Evolutionary conservation across 2,329 filamentous ascomycete species (phyloP).

Genomic region (Curvularia eragrostidis): DNA sequence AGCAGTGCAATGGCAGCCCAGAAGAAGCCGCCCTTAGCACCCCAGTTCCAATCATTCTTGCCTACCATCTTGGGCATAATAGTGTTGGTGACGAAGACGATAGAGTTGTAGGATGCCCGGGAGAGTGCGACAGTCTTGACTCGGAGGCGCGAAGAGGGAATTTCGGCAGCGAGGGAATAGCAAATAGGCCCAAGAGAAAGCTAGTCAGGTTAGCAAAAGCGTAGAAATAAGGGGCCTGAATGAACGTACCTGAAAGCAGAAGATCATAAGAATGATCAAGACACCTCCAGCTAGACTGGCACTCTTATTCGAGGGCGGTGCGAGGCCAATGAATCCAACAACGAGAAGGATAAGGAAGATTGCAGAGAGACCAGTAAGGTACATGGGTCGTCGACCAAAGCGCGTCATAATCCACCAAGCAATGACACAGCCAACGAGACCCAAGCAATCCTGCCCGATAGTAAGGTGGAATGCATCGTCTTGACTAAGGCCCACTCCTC

Average conservation of each 20-base stretch:
- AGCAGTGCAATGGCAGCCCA: constrained; percentile 30
- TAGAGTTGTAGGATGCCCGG: constrained; percentile 53
- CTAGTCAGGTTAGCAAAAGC: constrained; percentile 75
- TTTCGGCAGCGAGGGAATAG: constrained; percentile 82
- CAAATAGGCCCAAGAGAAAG: constrained; percentile 78
- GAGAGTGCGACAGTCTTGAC: constrained; percentile 89
- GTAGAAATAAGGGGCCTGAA: not conserved
- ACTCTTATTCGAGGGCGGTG: constrained; percentile 44
- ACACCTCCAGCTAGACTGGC: constrained; percentile 51
- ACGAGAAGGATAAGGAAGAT: constrained; percentile 34
- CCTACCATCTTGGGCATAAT: constrained; percentile 37
- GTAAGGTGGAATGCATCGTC: constrained; percentile 35
- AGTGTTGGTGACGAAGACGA: constrained; percentile 31
- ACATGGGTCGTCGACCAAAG: constrained; percentile 75
- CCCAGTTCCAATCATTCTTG: constrained; percentile 36
- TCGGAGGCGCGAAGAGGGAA: constrained; percentile 79
- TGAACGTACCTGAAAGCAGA: constrained; percentile 32
- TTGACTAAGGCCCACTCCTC: constrained; percentile 31
- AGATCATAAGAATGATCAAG: constrained; percentile 35
- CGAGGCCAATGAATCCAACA: constrained; percentile 77
- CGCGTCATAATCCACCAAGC: constrained; percentile 81
- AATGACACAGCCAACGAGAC: constrained; percentile 66
- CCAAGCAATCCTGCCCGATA: constrained; percentile 32
- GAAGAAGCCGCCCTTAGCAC: constrained; percentile 34
- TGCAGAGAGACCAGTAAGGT: constrained; percentile 64